Evolutionary conservation across 2,329 filamentous ascomycete species (phyloP).

Genomic region (Fusarium sp.): DNA sequence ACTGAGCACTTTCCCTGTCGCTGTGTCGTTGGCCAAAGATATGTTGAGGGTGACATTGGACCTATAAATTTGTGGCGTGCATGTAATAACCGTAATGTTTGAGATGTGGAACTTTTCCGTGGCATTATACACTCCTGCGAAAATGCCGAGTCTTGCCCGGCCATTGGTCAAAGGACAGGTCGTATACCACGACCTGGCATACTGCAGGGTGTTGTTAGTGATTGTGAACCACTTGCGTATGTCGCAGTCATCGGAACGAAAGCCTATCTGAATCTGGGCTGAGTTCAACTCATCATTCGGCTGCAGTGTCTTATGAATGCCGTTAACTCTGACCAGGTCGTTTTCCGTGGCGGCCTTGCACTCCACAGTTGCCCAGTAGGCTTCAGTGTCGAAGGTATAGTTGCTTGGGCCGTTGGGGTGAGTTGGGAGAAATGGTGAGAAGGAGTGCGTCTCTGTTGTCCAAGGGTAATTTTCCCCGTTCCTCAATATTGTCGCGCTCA

Average conservation of each 20-base stretch:
- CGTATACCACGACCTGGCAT: not conserved
- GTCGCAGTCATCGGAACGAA: fast-evolving
- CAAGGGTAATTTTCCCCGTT: not conserved
- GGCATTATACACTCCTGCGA: not conserved
- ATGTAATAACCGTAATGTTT: not conserved
- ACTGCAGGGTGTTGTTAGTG: not conserved
- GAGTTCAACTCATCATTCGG: not conserved
- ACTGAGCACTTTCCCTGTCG: not conserved
- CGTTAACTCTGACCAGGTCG: not conserved
- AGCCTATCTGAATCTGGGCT: not conserved
- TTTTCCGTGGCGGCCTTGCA: not conserved
- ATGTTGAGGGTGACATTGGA: not conserved
- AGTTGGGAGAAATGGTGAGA: not conserved
- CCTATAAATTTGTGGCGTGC: not conserved
- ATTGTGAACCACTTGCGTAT: not conserved
- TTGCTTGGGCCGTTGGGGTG: not conserved
- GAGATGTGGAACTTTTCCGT: not conserved
- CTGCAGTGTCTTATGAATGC: not conserved
- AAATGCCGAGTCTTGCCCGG: conserved; percentile 1
- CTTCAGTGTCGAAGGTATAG: not conserved
- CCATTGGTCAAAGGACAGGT: not conserved
- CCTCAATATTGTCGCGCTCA: not conserved
- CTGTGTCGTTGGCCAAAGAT: not conserved
- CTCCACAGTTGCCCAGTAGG: not conserved
- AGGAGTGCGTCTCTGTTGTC: conserved; percentile 5